Conservation (phyloP, 176 grass and related monocot species). For the Musa troglodytarum region DNA sequence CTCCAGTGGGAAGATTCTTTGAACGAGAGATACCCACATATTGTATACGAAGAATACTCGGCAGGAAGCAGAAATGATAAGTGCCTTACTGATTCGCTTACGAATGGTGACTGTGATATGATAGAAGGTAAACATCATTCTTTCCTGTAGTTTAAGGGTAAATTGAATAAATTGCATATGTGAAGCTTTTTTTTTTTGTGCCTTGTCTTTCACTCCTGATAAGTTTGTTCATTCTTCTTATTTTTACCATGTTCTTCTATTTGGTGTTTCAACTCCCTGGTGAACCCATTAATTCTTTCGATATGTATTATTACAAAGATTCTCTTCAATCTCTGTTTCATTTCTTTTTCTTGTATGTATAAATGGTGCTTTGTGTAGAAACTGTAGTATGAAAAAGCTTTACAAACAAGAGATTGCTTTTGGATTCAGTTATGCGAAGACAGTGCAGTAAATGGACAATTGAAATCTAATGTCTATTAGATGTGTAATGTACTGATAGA, state of each 20-base stretch:
- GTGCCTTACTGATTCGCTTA: constrained; percentile 21
- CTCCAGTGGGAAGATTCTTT: constrained; percentile 56
- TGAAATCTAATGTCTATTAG: neutral
- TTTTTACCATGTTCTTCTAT: neutral
- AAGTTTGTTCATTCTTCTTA: neutral
- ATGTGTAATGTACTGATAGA: neutral
- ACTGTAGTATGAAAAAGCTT: neutral
- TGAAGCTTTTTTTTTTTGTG: neutral
- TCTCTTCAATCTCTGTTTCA: neutral
- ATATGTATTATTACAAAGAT: too few relatives aligned
- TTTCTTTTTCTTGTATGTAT: neutral
- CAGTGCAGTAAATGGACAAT: neutral
- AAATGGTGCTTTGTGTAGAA: neutral
- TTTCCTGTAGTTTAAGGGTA: neutral
- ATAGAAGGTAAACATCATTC: constrained; percentile 56
- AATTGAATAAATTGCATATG: neutral
- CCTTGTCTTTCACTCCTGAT: neutral
- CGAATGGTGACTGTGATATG: constrained; percentile 31
- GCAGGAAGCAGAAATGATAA: constrained; percentile 53
- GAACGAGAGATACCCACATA: constrained; percentile 71
- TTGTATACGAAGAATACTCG: constrained; percentile 77
- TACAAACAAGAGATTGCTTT: neutral
- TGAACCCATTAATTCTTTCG: too few relatives aligned
- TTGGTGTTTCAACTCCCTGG: too few relatives aligned
- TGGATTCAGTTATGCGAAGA: neutral